A percentile compares a stretch with the other conserved stretches of the same genome.
phyloP scores from a whole-genome alignment of 768 basidiomycete genomes.

The Mycena rosella region DNA sequence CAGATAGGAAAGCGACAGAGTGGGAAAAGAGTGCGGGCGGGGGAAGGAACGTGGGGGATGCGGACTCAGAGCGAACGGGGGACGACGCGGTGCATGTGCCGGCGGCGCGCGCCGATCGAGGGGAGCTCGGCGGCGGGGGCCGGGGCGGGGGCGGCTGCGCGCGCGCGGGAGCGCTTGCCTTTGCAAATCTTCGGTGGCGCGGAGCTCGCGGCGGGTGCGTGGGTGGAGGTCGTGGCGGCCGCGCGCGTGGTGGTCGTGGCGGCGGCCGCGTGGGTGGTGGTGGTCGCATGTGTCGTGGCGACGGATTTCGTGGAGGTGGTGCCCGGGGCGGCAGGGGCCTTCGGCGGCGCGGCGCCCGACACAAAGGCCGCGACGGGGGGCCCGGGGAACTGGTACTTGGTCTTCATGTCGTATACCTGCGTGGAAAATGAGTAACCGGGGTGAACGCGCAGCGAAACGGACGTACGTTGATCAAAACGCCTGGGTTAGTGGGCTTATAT shows the following conservation, averaged over 20 bases:
- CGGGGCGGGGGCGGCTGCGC: neutral
- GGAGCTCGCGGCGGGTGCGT: neutral
- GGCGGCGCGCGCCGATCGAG: neutral
- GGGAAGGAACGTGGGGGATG: neutral
- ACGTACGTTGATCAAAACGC: constrained; percentile 50
- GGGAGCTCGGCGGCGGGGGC: neutral
- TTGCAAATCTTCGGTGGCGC: constrained; percentile 7
- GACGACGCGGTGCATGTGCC: constrained; percentile 7
- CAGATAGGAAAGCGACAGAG: no score
- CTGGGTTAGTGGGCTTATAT: constrained; percentile 34
- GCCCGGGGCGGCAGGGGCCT: neutral
- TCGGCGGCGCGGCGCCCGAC: constrained; percentile 11
- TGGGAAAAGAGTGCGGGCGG: no score
- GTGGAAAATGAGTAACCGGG: neutral
- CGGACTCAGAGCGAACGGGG: constrained; percentile 8
- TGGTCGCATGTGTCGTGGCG: neutral
- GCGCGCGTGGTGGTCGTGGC: neutral
- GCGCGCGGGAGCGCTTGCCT: neutral
- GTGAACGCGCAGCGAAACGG: neutral
- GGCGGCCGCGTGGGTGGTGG: neutral
- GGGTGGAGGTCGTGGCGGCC: neutral
- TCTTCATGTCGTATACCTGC: constrained; percentile 39
- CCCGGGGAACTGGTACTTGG: constrained; percentile 48
- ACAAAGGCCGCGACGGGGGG: constrained; percentile 49
- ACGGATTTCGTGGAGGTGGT: neutral